phyloP scores from a whole-genome alignment of 257 asterid species.

The Handroanthus guayacan region DNA sequence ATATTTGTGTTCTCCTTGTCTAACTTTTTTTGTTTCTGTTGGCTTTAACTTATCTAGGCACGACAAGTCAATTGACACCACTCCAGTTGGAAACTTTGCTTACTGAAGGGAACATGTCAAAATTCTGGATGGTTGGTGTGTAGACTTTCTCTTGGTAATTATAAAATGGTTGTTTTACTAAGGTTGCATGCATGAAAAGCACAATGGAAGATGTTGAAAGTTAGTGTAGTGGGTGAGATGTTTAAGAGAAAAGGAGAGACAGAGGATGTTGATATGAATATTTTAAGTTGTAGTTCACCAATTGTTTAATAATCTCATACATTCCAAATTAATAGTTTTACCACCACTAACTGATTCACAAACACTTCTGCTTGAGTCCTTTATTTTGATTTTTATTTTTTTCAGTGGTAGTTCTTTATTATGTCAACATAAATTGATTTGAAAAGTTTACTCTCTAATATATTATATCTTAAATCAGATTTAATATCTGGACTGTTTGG shows the following conservation, averaged over 20 bases:
- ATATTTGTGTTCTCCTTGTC: constrained; percentile 8
- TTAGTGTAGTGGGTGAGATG: not conserved
- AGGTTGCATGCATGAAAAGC: constrained; percentile 9
- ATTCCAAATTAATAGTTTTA: not conserved
- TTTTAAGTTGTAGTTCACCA: not conserved
- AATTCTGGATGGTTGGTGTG: constrained; percentile 94
- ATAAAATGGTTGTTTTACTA: constrained; percentile 1
- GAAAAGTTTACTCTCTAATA: not conserved
- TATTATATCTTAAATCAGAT: not conserved
- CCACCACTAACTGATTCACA: not conserved
- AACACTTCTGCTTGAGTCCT: not conserved
- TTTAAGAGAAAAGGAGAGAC: constrained; percentile 13
- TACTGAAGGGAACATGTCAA: constrained; percentile 84
- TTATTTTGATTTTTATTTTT: not conserved
- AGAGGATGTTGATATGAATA: constrained; percentile 8
- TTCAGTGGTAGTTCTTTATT: not conserved
- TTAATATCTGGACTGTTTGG: not conserved
- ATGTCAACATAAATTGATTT: not conserved
- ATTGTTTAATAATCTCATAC: too few species aligned
- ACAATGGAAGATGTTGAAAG: constrained; percentile 11
- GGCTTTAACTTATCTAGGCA: constrained; percentile 54
- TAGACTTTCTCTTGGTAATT: constrained; percentile 45
- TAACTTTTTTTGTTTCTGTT: constrained; percentile 14
- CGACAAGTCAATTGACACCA: constrained; percentile 81
- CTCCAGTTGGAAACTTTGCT: constrained; percentile 88